These are phyloP conservation scores for Dovyalis caffra DNA, from an alignment of 345 rosid genomes.

Conservation along the genomic window DNA sequence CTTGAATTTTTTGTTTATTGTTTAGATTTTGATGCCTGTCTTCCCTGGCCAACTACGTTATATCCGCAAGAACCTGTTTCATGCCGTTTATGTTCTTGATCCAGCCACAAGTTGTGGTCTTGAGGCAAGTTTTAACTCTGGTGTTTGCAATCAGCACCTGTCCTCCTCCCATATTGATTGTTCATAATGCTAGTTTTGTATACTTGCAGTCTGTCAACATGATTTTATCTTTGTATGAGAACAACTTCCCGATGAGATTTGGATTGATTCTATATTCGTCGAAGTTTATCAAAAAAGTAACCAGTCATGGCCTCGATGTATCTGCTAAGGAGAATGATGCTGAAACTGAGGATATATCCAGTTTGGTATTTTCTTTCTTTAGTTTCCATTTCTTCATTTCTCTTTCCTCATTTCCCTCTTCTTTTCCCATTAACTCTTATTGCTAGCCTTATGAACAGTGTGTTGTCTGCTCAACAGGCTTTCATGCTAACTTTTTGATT, in stretches of 20 bases:
- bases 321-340: conserved; percentile 35
- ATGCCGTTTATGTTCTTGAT: conserved; percentile 93
- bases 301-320: conserved; percentile 49
- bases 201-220: conserved; percentile 68
- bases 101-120: conserved; percentile 86
- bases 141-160: neutral
- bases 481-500: neutral
- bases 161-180: neutral
- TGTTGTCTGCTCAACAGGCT: conserved; percentile 8
- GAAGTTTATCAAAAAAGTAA: conserved; percentile 52
- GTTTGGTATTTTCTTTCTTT: conserved; percentile 60
- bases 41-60: conserved; percentile 95
- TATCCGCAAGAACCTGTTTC: conserved; percentile 89
- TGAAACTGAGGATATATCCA: conserved; percentile 66
- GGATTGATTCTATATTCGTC: conserved; percentile 84
- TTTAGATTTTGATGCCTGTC: conserved; percentile 95
- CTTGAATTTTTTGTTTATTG: conserved; percentile 17
- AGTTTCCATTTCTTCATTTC: conserved; percentile 4
- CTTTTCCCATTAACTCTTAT: neutral
- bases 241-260: conserved; percentile 82
- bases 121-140: conserved; percentile 56
- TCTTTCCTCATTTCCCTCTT: no score
- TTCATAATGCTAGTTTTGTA: conserved; percentile 12
- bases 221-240: conserved; percentile 73
- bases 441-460: neutral